phyloP scores from a whole-genome alignment of 192 early-diverging fungal genomes.

The Coemansia sp. region DNA sequence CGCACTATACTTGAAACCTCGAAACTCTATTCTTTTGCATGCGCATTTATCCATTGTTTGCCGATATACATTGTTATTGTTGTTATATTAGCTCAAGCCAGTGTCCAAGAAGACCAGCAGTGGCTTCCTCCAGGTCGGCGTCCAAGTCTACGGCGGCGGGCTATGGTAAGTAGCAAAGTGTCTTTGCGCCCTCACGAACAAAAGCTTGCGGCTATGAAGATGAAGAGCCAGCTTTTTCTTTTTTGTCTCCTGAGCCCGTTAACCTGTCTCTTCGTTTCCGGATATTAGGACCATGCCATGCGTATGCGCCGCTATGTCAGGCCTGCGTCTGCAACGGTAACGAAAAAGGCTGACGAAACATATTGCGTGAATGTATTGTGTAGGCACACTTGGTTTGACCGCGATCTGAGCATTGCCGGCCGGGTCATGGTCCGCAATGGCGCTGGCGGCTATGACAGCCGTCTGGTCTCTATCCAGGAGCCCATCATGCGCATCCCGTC shows the following conservation, averaged over 20 bases:
- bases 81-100: slow-evolving; percentile 77
- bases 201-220: not conserved
- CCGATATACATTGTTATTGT: not conserved
- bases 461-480: slow-evolving; percentile 78
- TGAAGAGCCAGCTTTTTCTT: not conserved
- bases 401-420: slow-evolving; percentile 95
- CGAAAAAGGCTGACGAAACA: not conserved
- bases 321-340: not conserved
- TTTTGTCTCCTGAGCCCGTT: not conserved
- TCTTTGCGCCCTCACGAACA: not conserved
- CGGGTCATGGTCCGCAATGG: slow-evolving; percentile 81
- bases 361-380: not conserved
- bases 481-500: slow-evolving; percentile 96
- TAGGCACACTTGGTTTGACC: slow-evolving; percentile 99
- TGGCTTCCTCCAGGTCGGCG: slow-evolving; percentile 91
- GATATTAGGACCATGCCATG: not conserved
- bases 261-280: not conserved
- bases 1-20: not conserved
- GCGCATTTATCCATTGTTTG: not conserved
- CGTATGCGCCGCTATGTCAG: not conserved
- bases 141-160: slow-evolving; percentile 96
- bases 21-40: not conserved
- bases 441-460: slow-evolving; percentile 72
- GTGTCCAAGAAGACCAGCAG: slow-evolving; percentile 86
- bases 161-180: slow-evolving; percentile 63